Evolutionary conservation across 352 stramenopile genomes (phyloP).

Genomic region (Achlya hypogyna): DNA sequence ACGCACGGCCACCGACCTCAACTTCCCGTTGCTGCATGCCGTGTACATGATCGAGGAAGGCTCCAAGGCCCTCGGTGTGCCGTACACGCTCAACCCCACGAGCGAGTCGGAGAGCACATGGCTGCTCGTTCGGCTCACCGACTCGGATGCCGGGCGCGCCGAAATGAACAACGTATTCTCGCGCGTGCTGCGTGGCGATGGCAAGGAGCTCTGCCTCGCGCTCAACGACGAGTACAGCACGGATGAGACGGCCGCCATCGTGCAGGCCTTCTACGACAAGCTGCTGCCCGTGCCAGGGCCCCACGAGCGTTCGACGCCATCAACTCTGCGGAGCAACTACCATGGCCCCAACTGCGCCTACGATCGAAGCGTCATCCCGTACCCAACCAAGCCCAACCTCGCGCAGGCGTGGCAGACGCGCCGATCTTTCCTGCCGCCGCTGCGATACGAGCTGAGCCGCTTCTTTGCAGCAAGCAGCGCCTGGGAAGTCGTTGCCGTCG

Average conservation of each 20-base stretch:
- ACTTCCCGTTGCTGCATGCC: conserved; percentile 77
- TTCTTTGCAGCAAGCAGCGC: background rate
- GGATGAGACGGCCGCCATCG: conserved; percentile 58
- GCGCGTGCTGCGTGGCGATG: conserved; percentile 38
- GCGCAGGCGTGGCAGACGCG: background rate
- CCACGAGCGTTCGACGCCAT: background rate
- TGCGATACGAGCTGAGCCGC: background rate
- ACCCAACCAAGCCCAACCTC: no score
- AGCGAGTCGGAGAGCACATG: conserved; percentile 76
- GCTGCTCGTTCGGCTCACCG: conserved; percentile 62
- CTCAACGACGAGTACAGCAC: conserved; percentile 84
- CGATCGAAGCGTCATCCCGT: conserved; percentile 40
- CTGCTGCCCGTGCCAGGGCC: conserved; percentile 46
- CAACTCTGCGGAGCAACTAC: conserved; percentile 62
- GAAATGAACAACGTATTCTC: conserved; percentile 48
- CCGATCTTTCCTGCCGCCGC: background rate
- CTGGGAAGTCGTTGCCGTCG: background rate
- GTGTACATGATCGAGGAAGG: conserved; percentile 83
- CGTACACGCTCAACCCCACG: conserved; percentile 52
- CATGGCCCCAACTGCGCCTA: conserved; percentile 49
- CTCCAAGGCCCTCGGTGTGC: conserved; percentile 67
- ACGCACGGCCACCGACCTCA: conserved; percentile 75
- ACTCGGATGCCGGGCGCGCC: conserved; percentile 29
- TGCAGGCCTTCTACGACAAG: conserved; percentile 52
- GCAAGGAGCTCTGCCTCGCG: conserved; percentile 30